Base-by-base conservation (phyloP, 352 stramenopile genomes). In the Pythium scleroteichum region DNA sequence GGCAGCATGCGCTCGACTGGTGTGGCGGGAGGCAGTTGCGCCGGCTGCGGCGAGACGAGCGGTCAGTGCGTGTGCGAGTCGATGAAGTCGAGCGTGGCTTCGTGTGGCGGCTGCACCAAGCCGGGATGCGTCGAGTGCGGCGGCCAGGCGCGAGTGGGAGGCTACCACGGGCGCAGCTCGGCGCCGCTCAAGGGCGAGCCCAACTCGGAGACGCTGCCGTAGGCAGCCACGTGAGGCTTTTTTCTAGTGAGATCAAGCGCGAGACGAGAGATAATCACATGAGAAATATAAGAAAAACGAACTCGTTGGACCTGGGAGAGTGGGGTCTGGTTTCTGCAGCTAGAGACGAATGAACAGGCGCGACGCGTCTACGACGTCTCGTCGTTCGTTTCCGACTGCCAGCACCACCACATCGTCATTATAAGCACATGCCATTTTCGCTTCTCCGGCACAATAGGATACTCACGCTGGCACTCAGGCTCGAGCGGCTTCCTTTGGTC, bases 21-120 rank as follows among this genome's bases (percentile, higher is more conserved):
- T 5, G 17, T 24, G 7, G 26, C 4, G 17, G 48, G 14, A 27
- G 29, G 27, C 32, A 52, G 47, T 23, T 66, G 59, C 39, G 33
- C 33, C n/a, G 35, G 27, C 20, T 82, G 74, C 23, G 68, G 62
- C 0, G 58, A 63, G 1, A 13, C 48, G 4, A 40, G 16, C 4
- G 52, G 45, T 24, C 68, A 72, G 38, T 82, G 73, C n/a, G 35
- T 45, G 7, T 82, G 73, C 40, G 64, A 69, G 55, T 24, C 14
- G 38, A 56, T 45, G 47, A 17, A 51, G 3, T 4, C 27, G 35
- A 46, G 22, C 38, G 22, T 40, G 51, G 23, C 14, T 17, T 20
- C 38, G 5, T 67, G 60, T 35, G 45, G 60, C 19, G 60, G 52
- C 2, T 62, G 44, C 32, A 45, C 42, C 14, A 40, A 67, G 26